Evolutionary conservation across 2,329 filamentous ascomycete species (phyloP), one percentile per base, ranked within the genome.

Genomic region (Penicillium sp.): DNA sequence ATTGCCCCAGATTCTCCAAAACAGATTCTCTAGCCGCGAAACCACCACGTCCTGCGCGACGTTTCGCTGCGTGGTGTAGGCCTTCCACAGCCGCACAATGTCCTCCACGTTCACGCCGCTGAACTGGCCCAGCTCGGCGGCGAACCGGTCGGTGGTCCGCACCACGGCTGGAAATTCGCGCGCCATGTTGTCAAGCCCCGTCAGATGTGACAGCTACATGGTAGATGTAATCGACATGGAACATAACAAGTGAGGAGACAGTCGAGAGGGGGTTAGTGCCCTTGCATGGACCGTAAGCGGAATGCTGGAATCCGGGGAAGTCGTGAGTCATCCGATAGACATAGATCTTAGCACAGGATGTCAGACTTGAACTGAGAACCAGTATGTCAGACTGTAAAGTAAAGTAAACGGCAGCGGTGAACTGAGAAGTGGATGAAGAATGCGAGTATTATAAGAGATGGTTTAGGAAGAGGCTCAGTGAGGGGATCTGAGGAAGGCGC

Each of bases 1-100:
- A 53, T 70, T 77, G 50, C 76, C 70, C 77, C 77, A 80, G 60
- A 81, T 75, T 53, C 79, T 69, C 79, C 79, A 81, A 63, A 81
- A 81, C 28, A 81, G 69, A 63, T 81, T 79, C 57, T 80, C 77
- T n/a, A 80, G 66, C 57, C 79, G 71, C 53, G 66, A 65, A 47
- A 77, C 76, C 5, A 67, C 66, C 42, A 71, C 66, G 57, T 75
- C 71, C 42, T 72, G 68, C 48, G 77, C 69, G 16, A 74, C 71
- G 47, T 73, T 67, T 49, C 74, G 74, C 53, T 77, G 79, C 52
- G 73, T 72, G 52, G 69, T 72, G 63, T 78, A 81, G 40, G 77
- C 79, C 74, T 72, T 77, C 79, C 79, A 81, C 59, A 81, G 66
- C 52, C 68, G 71, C 52, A 69, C 70, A 59, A 79, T 69, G 62